Percentiles rank a stretch among this genome's conserved stretches.
These are phyloP conservation scores for Lachancea dasiensis DNA, from an alignment of 805 yeast species.

Conservation along the genomic window DNA sequence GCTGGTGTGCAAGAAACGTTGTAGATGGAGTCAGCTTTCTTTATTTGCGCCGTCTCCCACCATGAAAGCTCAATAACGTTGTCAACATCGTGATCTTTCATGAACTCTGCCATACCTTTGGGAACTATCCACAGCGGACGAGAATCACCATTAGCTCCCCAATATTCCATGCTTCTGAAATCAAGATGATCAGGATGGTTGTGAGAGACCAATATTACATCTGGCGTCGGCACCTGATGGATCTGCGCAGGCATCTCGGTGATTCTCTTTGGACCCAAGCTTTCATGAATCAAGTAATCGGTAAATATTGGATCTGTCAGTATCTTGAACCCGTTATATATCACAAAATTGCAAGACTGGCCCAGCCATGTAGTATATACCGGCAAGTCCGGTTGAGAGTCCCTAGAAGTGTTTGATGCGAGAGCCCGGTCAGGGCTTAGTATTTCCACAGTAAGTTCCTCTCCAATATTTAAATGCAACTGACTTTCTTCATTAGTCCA, in stretches of 20 bases:
- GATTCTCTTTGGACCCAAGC: slow-evolving; percentile 80
- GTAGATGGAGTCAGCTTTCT: slow-evolving; percentile 37
- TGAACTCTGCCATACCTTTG: slow-evolving; percentile 56
- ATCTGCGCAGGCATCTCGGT: slow-evolving; percentile 66
- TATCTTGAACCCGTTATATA: slow-evolving; percentile 64
- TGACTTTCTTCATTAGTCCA: slow-evolving; percentile 17
- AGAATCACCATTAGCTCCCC: slow-evolving; percentile 25
- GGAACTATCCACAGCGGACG: slow-evolving; percentile 81
- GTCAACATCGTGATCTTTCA: slow-evolving; percentile 53
- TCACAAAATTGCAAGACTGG: slow-evolving; percentile 77
- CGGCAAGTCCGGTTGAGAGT: not conserved
- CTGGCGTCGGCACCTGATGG: slow-evolving; percentile 58
- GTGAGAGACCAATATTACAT: slow-evolving; percentile 77
- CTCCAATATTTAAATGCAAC: not conserved
- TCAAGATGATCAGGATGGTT: slow-evolving; percentile 96
- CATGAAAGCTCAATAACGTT: slow-evolving; percentile 77
- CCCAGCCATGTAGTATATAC: slow-evolving; percentile 77
- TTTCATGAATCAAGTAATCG: slow-evolving; percentile 53
- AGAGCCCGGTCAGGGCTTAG: not conserved
- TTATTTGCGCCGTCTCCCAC: slow-evolving; percentile 64
- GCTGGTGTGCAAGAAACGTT: slow-evolving; percentile 89
- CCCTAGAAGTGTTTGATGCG: not conserved
- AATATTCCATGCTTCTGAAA: slow-evolving; percentile 43
- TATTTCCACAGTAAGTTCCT: not conserved
- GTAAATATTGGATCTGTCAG: slow-evolving; percentile 82